Evolutionary conservation across 208 protist species (phyloP).

Genomic region (Wallacemonas rigidus): DNA sequence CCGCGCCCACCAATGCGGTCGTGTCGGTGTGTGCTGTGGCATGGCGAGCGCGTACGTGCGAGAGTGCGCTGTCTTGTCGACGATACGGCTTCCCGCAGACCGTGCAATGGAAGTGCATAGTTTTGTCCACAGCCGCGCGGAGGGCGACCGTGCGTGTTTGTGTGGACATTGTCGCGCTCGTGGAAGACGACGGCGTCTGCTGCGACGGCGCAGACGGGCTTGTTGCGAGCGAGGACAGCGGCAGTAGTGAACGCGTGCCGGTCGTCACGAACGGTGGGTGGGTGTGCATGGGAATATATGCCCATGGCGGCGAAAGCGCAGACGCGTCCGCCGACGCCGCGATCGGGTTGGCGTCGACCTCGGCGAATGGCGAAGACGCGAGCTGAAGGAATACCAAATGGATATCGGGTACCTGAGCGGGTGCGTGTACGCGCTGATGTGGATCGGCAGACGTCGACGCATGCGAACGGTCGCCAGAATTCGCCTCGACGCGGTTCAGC

Average conservation of each 20-base stretch:
- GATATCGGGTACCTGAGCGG: neutral
- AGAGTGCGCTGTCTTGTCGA: constrained; percentile 29
- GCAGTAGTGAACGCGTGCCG: constrained; percentile 34
- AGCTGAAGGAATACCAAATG: constrained; percentile 7
- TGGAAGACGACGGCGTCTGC: neutral
- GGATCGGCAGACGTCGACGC: neutral
- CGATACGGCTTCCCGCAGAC: constrained; percentile 62
- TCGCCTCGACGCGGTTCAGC: too few relatives aligned
- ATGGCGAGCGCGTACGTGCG: constrained; percentile 60
- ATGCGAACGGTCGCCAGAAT: too few relatives aligned
- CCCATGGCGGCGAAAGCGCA: neutral
- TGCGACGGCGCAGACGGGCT: too few relatives aligned
- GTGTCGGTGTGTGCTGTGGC: neutral
- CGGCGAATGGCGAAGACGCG: constrained; percentile 6
- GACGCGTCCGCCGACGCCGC: neutral
- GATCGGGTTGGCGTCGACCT: neutral
- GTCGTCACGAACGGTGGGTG: constrained; percentile 60
- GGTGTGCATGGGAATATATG: constrained; percentile 50
- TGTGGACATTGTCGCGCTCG: neutral
- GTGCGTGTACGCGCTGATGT: constrained; percentile 11
- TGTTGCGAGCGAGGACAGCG: neutral
- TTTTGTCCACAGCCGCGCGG: constrained; percentile 35
- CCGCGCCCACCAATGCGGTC: constrained; percentile 36
- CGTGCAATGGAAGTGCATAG: constrained; percentile 63
- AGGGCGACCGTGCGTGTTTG: constrained; percentile 18